A percentile compares a stretch with the other conserved stretches of the same genome.
Conservation (phyloP, 495 filamentous ascomycete genomes). For the Hyphodiscus hymeniophilus region DNA sequence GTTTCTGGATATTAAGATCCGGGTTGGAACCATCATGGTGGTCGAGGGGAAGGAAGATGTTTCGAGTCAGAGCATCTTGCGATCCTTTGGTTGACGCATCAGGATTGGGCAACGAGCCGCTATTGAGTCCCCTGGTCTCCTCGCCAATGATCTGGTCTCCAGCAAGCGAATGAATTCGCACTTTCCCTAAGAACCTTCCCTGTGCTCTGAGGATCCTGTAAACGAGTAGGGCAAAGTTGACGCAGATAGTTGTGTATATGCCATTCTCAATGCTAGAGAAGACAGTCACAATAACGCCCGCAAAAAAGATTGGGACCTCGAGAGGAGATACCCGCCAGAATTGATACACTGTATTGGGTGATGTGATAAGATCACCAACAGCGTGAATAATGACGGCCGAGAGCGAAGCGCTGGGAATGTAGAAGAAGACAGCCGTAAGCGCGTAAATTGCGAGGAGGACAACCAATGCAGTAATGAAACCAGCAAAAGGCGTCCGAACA, state of each 20-base stretch:
- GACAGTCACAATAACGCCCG: slow-evolving; percentile 83
- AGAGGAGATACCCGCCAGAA: slow-evolving; percentile 92
- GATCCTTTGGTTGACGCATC: slow-evolving; percentile 35
- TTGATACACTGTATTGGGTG: slow-evolving; percentile 88
- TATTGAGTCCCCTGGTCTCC: slow-evolving; percentile 30
- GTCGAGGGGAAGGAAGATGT: slow-evolving; percentile 85
- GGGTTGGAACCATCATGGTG: slow-evolving; percentile 90
- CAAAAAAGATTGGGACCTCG: slow-evolving; percentile 88
- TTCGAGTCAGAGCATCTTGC: slow-evolving; percentile 41
- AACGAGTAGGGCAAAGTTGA: slow-evolving; percentile 71
- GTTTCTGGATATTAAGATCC: slow-evolving; percentile 64
- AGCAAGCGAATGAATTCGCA: slow-evolving; percentile 84
- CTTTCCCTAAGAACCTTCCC: slow-evolving; percentile 80
- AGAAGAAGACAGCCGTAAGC: slow-evolving; percentile 86
- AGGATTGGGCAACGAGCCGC: slow-evolving; percentile 19
- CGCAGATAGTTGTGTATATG: slow-evolving; percentile 76
- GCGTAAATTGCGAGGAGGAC: slow-evolving; percentile 95
- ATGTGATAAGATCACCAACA: slow-evolving; percentile 89
- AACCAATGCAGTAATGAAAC: slow-evolving; percentile 79
- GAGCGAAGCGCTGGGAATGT: slow-evolving; percentile 80
- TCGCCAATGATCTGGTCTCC: slow-evolving; percentile 70
- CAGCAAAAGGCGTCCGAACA: slow-evolving; percentile 86
- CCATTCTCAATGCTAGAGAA: slow-evolving; percentile 87
- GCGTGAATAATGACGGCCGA: slow-evolving; percentile 96
- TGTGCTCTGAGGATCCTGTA: slow-evolving; percentile 79